These are phyloP conservation scores for Polychytrium aggregatum DNA, from an alignment of 192 early-diverging fungal genomes.

Conservation along the genomic window DNA sequence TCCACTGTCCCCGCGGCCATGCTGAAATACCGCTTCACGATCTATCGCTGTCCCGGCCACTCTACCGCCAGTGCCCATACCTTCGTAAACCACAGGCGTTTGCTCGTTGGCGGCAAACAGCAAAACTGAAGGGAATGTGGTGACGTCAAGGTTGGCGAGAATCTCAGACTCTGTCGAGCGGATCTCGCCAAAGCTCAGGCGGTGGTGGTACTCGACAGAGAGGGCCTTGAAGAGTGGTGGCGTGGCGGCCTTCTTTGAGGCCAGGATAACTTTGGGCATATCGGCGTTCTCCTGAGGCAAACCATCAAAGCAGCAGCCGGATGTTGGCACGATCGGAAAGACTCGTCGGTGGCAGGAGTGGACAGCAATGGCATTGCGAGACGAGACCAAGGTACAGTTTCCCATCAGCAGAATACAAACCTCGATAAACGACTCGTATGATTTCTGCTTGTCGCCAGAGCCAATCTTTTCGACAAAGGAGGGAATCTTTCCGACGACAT, in stretches of 20 bases:
- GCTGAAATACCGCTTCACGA: not conserved
- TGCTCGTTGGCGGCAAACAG: slow-evolving; percentile 44
- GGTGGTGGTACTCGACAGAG: slow-evolving; percentile 59
- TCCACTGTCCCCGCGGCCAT: not conserved
- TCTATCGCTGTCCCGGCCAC: not conserved
- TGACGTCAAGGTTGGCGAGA: slow-evolving; percentile 44
- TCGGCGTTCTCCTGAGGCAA: no score
- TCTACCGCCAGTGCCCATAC: slow-evolving; percentile 18
- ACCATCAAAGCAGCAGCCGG: no score
- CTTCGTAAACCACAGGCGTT: slow-evolving; percentile 39
- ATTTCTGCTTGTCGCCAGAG: no score
- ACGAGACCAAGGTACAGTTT: no score
- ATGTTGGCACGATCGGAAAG: no score
- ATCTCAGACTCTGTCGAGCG: slow-evolving; percentile 35
- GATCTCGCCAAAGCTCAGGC: slow-evolving; percentile 64
- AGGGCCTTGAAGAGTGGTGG: slow-evolving; percentile 81
- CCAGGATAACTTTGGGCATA: slow-evolving; percentile 64
- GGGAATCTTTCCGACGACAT: slow-evolving; percentile 34
- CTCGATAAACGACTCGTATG: no score
- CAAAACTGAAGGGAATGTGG: slow-evolving; percentile 54
- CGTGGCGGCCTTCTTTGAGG: slow-evolving; percentile 63
- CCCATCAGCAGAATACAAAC: no score
- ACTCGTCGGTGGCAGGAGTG: no score
- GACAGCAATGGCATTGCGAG: no score
- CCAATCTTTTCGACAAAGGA: slow-evolving; percentile 41